Evolutionary conservation across 495 filamentous ascomycete species (phyloP), one percentile per base, ranked within the genome.

Genomic region (Penicillium goetzii): DNA sequence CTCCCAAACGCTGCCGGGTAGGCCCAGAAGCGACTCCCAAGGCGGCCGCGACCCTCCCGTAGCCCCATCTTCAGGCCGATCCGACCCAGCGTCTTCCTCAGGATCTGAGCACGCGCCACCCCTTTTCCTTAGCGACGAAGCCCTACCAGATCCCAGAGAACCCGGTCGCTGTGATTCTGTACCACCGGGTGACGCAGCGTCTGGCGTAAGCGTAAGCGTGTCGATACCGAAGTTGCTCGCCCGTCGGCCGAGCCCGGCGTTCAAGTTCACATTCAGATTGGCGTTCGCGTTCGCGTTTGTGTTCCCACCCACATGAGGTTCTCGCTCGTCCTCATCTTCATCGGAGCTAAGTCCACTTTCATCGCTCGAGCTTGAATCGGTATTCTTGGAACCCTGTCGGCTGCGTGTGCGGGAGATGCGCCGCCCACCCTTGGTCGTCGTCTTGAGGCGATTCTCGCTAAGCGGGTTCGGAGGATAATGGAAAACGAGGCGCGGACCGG

Each of bases 401-500:
- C 51, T 69, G 64, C 76, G 74, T 7, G 72, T 67, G 60, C 73
- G 75, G 45, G 74, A 72, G 40, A 68, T 60, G 65, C 76, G 78
- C 28, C 76, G 76, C 26, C 71, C 71, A 53, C 65, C 65, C 66
- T 76, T 76, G 62, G 66, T 60, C 40, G 71, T 75, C 34, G 72
- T 58, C 64, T 73, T 75, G 19, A 77, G 62, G 33, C 72, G 75
- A 64, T 77, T 77, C 61, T 81, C 80, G 70, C 72, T 77, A 58
- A 80, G 81, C 10, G 84, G 88, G 60, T 80, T 83, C 25, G 87
- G 86, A 15, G 93, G 93, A 72, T 96, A 96, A 79, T 97, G 93
- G 80, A 96, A 97, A 69, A 96, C 89, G 71, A 96, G 90, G 51
- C 85, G 84, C 28, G 93, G 91, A 7, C 92, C 92, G 64, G 90